Base-by-base conservation (phyloP, 371 early-diverging fungal species). In the Mucor circinelloides region DNA sequence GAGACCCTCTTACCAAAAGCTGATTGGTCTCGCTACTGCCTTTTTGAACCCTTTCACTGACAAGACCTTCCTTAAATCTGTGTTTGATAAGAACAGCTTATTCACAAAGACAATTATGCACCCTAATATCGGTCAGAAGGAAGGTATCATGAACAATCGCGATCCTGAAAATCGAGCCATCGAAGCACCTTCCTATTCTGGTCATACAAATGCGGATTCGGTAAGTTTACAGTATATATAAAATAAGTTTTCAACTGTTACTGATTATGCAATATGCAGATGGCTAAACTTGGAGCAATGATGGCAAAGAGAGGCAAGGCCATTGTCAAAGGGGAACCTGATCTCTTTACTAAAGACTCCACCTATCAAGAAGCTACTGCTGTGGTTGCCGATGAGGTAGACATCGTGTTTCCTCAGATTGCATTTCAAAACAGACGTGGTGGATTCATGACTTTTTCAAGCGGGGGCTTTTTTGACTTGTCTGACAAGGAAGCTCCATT, bases 261-360 rank as follows among this genome's bases (percentile, higher is more conserved):
- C 36, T 2, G 30, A 3, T 25, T 19, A 48, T 40, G 3, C 7
- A 17, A 58, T 67, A 44, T n/a, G n/a, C 66, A 86, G 87, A 75
- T 90, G n/a, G 91, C 86, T 2, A 84, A 81, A 58, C 67, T 91
- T 25, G 88, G 84, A 25, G 87, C 90, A 15, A 79, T 90, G 66
- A 82, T 91, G 86, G 88, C 89, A 13, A 90, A 90, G 68, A 66
- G 76, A n/a, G 92, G 92, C 10, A 60, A 78, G 23, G 75, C 89
- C 0, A 67, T 85, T 21, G 73, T 70, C 31, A 48, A 57, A 2
- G 80, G 76, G 0, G 84, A 86, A 59, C 85, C 85, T 2, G 62
- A 77, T 32, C 69, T 87, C n/a, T 30, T 85, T 19, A 3, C n/a
- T 9, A 42, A 65, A 1, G 40, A 44, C 0, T n/a, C 19, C 1